Evolutionary conservation across 768 basidiomycete genomes (phyloP).

Genomic region (Suillus weaverae): DNA sequence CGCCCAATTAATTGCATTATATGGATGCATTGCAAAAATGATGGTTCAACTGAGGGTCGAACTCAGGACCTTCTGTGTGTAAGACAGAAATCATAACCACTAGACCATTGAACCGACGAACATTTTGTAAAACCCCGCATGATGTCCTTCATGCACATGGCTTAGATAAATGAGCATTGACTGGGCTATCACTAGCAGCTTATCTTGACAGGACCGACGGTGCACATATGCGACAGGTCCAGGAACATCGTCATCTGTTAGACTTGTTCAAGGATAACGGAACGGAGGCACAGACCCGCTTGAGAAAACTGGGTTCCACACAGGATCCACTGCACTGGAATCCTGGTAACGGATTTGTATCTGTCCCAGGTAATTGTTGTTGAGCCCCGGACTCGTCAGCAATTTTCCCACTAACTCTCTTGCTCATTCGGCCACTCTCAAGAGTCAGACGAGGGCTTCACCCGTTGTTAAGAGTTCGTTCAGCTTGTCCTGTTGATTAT

Average conservation of each 20-base stretch:
- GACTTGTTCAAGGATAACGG: neutral
- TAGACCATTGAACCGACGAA: constrained; percentile 52
- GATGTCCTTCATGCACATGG: neutral
- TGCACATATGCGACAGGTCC: neutral
- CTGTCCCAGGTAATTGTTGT: neutral
- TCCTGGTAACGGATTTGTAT: neutral
- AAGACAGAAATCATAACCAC: constrained; percentile 62
- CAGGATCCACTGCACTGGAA: neutral
- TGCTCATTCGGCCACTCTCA: neutral
- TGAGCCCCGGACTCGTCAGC: neutral
- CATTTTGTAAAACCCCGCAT: rapidly evolving
- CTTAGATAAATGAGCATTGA: neutral
- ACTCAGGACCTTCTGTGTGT: constrained; percentile 42
- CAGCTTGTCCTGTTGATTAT: neutral
- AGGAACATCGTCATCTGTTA: neutral
- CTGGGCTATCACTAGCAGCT: too few relatives aligned
- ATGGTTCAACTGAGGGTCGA: constrained; percentile 47
- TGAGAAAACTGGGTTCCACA: neutral
- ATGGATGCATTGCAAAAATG: constrained; percentile 17
- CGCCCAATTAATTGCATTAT: too few relatives aligned
- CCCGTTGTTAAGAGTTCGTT: neutral
- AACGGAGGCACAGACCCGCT: neutral
- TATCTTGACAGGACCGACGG: neutral
- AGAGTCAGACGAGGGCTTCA: neutral
- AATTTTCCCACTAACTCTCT: neutral